Conservation (phyloP, 78 protist genomes). For the Thecamonas trahens region DNA sequence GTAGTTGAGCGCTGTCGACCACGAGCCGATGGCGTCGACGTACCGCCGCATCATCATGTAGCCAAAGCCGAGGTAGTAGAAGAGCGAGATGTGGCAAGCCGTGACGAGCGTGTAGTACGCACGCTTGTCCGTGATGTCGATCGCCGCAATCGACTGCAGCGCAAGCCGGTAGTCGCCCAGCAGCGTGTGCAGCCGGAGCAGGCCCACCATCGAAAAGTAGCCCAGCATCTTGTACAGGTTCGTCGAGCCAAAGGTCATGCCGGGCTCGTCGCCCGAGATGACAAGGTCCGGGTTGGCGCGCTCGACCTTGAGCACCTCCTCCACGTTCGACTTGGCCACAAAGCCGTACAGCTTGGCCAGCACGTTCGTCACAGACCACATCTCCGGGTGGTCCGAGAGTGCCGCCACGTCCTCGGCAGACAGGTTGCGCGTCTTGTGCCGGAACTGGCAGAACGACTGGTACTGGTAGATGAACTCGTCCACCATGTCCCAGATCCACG, state of each 20-base stretch:
- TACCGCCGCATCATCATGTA: slow-evolving; percentile 75
- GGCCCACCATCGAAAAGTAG: slow-evolving; percentile 59
- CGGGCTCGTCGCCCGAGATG: background rate
- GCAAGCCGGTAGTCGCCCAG: slow-evolving; percentile 75
- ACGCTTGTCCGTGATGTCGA: slow-evolving; percentile 41
- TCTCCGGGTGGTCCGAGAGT: background rate
- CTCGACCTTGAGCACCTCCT: slow-evolving; percentile 8
- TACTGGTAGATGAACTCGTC: slow-evolving; percentile 90
- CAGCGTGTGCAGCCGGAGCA: slow-evolving; percentile 75
- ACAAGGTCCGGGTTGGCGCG: background rate
- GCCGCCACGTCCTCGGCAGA: too few species aligned
- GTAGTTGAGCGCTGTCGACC: slow-evolving; percentile 40
- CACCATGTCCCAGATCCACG: slow-evolving; percentile 91
- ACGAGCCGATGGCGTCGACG: slow-evolving; percentile 62
- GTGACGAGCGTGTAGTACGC: slow-evolving; percentile 45
- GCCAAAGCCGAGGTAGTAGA: slow-evolving; percentile 71
- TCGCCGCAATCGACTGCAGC: slow-evolving; percentile 36
- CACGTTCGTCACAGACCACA: slow-evolving; percentile 21
- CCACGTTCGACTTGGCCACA: slow-evolving; percentile 21
- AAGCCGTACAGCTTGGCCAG: slow-evolving; percentile 22
- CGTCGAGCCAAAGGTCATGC: slow-evolving; percentile 37
- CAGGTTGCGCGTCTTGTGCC: slow-evolving; percentile 16
- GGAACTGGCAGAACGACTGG: slow-evolving; percentile 59
- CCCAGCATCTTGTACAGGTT: slow-evolving; percentile 54
- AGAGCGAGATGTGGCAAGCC: slow-evolving; percentile 64